A percentile compares a stretch with the other conserved stretches of the same genome.
Conservation (phyloP, 768 basidiomycete genomes). For the Tricholomella constricta region DNA sequence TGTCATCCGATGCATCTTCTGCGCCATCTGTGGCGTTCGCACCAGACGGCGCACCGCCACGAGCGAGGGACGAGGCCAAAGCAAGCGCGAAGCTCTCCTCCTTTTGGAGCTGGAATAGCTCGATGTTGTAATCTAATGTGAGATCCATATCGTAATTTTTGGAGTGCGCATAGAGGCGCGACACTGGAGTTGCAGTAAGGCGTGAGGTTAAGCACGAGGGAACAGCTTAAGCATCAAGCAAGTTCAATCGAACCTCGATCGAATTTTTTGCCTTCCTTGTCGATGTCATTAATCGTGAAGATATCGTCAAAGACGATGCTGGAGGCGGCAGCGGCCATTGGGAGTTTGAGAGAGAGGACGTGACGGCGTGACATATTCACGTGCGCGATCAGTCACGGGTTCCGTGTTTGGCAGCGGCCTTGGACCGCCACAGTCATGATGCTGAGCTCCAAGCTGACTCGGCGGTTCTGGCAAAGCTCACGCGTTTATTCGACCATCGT, state of each 20-base stretch:
- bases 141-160: conserved; percentile 92
- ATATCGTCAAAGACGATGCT: conserved; percentile 93
- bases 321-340: conserved; percentile 60
- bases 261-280: conserved; percentile 96
- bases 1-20: conserved; percentile 60
- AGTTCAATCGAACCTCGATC: conserved; percentile 75
- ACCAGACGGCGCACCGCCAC: conserved; percentile 48
- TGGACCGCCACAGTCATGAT: conserved; percentile 1
- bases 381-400: conserved; percentile 1
- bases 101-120: conserved; percentile 74
- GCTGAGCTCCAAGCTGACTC: too few relatives aligned
- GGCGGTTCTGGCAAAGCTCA: neutral
- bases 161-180: conserved; percentile 85
- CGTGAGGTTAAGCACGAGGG: neutral
- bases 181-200: conserved; percentile 60
- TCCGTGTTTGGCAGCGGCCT: neutral
- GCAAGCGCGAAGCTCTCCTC: conserved; percentile 83
- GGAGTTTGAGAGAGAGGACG: conserved; percentile 12
- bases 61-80: conserved; percentile 77
- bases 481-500: conserved; percentile 36
- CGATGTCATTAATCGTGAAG: conserved; percentile 81
- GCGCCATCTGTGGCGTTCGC: conserved; percentile 49
- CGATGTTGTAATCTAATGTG: conserved; percentile 92
- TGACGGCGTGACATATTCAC: conserved; percentile 10
- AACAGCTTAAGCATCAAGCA: neutral